phyloP scores from a whole-genome alignment of 2,329 filamentous ascomycete species.

The Hypocreales sp. region DNA sequence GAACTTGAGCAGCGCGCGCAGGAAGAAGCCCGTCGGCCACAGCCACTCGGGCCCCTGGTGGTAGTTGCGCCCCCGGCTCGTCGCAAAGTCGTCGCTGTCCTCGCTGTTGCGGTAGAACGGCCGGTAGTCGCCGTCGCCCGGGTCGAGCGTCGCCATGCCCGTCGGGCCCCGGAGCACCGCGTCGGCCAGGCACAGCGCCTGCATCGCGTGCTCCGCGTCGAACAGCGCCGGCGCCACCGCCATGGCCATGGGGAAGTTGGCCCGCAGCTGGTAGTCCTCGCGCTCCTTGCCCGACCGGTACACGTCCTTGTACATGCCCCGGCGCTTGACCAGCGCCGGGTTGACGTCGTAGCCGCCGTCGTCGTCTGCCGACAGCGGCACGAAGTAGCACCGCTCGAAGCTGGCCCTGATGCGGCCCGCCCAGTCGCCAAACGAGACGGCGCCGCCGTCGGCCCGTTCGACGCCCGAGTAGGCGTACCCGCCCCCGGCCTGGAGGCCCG shows the following conservation, averaged over 20 bases:
- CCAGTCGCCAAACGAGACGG: constrained; percentile 65
- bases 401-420: constrained; percentile 63
- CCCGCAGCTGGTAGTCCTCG: constrained; percentile 90
- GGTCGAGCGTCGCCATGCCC: constrained; percentile 93
- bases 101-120: constrained; percentile 93
- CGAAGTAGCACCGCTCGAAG: constrained; percentile 87
- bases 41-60: constrained; percentile 97
- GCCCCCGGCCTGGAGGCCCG: constrained; percentile 48
- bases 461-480: constrained; percentile 63
- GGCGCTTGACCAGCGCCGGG: constrained; percentile 62
- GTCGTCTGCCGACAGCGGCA: constrained; percentile 54
- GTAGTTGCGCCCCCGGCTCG: constrained; percentile 90
- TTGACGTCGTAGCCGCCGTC: constrained; percentile 73
- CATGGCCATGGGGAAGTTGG: constrained; percentile 95
- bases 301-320: constrained; percentile 95
- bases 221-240: constrained; percentile 83
- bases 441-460: constrained; percentile 40
- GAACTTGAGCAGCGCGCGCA: constrained; percentile 81
- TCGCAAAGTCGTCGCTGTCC: constrained; percentile 81
- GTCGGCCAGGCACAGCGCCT: constrained; percentile 69
- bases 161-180: constrained; percentile 66
- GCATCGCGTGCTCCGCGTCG: constrained; percentile 58
- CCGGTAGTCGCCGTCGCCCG: constrained; percentile 80
- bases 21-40: constrained; percentile 93
- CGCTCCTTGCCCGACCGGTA: constrained; percentile 91